These are phyloP conservation scores for Saccharata proteae DNA, from an alignment of 2,329 filamentous ascomycete species.

Conservation along the genomic window DNA sequence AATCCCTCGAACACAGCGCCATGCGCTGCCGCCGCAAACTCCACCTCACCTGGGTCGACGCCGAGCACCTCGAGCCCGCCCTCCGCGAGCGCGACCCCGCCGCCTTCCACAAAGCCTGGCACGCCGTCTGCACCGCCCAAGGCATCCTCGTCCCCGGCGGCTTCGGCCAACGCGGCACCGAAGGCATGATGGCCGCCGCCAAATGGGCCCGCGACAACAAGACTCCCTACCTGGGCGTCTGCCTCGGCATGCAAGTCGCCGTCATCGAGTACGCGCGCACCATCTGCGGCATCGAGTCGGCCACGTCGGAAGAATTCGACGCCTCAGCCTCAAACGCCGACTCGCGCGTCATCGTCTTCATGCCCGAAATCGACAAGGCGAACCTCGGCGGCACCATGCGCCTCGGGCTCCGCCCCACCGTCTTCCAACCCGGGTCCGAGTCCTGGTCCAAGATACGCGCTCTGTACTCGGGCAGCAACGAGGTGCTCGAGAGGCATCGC, in stretches of 20 bases:
- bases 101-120: constrained; percentile 77
- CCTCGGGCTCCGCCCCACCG: constrained; percentile 59
- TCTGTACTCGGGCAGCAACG: constrained; percentile 49
- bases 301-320: constrained; percentile 46
- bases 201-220: constrained; percentile 76
- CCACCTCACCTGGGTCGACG: constrained; percentile 73
- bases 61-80: constrained; percentile 65
- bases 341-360: constrained; percentile 70
- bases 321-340: constrained; percentile 47
- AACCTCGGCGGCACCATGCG: constrained; percentile 81
- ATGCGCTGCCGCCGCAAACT: constrained; percentile 77
- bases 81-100: constrained; percentile 51
- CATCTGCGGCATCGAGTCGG: constrained; percentile 50
- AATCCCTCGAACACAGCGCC: constrained; percentile 79
- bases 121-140: constrained; percentile 58
- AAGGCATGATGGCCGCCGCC: constrained; percentile 83
- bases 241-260: constrained; percentile 84
- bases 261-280: constrained; percentile 81
- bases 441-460: constrained; percentile 69
- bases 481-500: constrained; percentile 60
- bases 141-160: constrained; percentile 62
- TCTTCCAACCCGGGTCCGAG: constrained; percentile 64
- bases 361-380: constrained; percentile 75
- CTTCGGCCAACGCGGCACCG: constrained; percentile 69
- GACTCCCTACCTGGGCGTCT: constrained; percentile 77